These are phyloP conservation scores for Fragaria nilgerrensis DNA, from an alignment of 306 rosid species.

Conservation along the genomic window DNA sequence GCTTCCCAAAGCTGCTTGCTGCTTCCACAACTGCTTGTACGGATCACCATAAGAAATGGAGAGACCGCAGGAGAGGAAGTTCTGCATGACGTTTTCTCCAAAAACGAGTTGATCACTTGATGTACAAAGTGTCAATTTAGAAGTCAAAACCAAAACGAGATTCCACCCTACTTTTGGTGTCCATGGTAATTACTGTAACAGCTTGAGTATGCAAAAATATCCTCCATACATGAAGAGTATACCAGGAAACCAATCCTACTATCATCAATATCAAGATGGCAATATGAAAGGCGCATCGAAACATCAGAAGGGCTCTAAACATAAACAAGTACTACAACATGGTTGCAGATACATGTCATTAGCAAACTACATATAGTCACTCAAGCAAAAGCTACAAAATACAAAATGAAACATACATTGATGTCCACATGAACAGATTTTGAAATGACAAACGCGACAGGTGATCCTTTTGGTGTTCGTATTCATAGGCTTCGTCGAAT, in stretches of 20 bases:
- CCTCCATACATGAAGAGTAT: not conserved
- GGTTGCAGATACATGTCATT: constrained; percentile 4
- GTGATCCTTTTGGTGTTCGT: constrained; percentile 15
- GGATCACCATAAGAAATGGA: too few species aligned
- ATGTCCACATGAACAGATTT: not conserved
- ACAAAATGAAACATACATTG: not conserved
- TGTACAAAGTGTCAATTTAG: too few species aligned
- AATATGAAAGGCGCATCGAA: not conserved
- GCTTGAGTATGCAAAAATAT: not conserved
- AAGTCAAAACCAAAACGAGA: not conserved
- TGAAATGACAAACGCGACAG: constrained; percentile 9
- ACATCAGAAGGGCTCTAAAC: not conserved
- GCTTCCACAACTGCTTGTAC: too few species aligned
- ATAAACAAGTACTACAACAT: not conserved
- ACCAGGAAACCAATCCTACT: not conserved
- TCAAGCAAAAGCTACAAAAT: not conserved
- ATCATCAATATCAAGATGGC: not conserved
- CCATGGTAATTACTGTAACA: not conserved
- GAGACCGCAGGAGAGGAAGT: too few species aligned
- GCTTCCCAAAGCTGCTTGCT: too few species aligned
- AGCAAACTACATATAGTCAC: not conserved
- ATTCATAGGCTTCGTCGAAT: constrained; percentile 8
- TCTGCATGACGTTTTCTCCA: too few species aligned
- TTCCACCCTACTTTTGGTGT: not conserved
- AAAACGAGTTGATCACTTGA: not conserved